Conservation (phyloP, 2,329 filamentous ascomycete species). For the Verticillium nonalfalfae region DNA sequence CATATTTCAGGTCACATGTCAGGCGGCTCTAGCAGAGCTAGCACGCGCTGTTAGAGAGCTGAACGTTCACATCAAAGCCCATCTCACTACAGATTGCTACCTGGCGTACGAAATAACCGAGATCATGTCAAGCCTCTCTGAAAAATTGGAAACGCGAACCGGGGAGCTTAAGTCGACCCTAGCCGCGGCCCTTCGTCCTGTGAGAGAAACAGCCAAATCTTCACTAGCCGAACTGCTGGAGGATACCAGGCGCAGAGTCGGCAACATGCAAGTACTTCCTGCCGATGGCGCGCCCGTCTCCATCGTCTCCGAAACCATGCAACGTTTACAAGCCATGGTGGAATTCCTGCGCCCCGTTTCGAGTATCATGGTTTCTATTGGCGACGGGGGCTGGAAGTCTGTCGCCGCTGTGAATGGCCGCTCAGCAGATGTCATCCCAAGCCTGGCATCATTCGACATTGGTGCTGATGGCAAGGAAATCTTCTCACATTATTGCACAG, state of each 20-base stretch:
- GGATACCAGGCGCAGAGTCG: conserved; percentile 68
- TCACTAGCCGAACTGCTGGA: conserved; percentile 80
- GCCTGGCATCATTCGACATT: conserved; percentile 75
- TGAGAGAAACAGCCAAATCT: conserved; percentile 84
- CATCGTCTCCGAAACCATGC: conserved; percentile 78
- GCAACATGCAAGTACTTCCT: conserved; percentile 61
- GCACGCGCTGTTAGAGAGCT: conserved; percentile 81
- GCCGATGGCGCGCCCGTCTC: conserved; percentile 72
- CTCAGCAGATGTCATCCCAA: conserved; percentile 59
- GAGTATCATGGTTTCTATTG: conserved; percentile 85
- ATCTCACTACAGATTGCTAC: conserved; percentile 87
- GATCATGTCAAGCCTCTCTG: conserved; percentile 74
- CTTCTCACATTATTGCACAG: conserved; percentile 82
- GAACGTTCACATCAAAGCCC: conserved; percentile 80
- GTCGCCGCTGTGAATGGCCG: conserved; percentile 42
- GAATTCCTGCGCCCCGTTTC: conserved; percentile 80
- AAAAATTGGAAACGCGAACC: conserved; percentile 72
- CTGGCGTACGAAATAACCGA: conserved; percentile 94
- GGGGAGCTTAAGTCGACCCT: conserved; percentile 81
- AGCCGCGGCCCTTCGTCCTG: conserved; percentile 78
- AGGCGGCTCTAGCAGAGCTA: conserved; percentile 72
- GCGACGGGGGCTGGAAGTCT: conserved; percentile 83
- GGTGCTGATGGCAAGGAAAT: conserved; percentile 82
- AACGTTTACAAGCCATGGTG: conserved; percentile 78
- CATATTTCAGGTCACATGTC: conserved; percentile 74